Conservation (phyloP, 106 monocot genomes). For the Dendrobium chrysotoxum region DNA sequence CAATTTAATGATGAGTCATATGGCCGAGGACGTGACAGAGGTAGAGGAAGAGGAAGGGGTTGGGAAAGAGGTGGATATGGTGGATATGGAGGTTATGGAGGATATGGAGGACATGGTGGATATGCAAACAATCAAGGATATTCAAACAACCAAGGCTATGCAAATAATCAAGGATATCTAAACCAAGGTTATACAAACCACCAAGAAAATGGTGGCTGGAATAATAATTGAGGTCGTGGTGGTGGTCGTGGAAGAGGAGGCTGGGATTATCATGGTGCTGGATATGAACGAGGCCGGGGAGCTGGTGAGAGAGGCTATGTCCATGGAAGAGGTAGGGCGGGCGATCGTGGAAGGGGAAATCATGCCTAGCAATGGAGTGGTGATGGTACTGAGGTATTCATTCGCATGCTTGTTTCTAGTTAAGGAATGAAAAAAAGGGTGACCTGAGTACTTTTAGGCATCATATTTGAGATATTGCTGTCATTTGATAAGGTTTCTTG, state of each 20-base stretch:
- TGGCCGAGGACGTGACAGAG: constrained; percentile 66
- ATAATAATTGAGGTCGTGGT: constrained; percentile 38
- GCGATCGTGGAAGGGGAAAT: constrained; percentile 48
- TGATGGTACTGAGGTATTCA: constrained; percentile 10
- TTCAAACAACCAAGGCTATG: constrained; percentile 7
- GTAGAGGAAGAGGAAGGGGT: constrained; percentile 68
- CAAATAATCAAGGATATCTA: constrained; percentile 3
- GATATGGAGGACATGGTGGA: constrained; percentile 19
- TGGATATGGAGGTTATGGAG: constrained; percentile 28
- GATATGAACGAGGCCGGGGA: constrained; percentile 56
- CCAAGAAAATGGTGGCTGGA: constrained; percentile 66
- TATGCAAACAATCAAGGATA: constrained; percentile 4
- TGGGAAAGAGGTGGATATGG: constrained; percentile 53
- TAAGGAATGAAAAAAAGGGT: not conserved
- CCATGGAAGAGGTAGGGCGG: constrained; percentile 66
- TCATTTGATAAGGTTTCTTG: not conserved
- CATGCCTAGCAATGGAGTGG: constrained; percentile 11
- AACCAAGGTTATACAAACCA: constrained; percentile 2
- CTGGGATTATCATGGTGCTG: constrained; percentile 55
- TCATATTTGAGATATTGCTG: not conserved
- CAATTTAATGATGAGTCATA: constrained; percentile 54
- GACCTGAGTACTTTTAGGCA: not conserved
- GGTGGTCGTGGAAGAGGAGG: constrained; percentile 59
- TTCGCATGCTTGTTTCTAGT: constrained; percentile 20
- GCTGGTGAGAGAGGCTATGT: constrained; percentile 53